Conservation (phyloP, 306 rosid species). For the Malus fusca region DNA sequence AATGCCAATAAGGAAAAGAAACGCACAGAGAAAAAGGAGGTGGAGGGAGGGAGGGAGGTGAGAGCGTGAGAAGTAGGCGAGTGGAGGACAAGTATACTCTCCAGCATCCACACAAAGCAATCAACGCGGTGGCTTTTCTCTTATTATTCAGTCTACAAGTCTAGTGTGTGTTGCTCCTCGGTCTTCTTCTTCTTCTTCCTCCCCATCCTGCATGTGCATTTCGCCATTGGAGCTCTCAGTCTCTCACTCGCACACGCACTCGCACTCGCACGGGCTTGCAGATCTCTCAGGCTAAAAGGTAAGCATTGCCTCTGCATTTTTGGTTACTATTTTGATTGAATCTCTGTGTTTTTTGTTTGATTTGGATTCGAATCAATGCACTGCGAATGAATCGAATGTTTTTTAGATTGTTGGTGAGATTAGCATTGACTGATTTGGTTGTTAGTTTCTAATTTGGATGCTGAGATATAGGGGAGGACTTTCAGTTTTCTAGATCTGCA, state of each 20-base stretch:
- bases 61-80: background rate
- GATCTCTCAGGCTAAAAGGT: background rate
- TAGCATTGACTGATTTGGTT: background rate
- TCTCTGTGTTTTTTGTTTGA: background rate
- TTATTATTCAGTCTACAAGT: background rate
- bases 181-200: background rate
- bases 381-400: background rate
- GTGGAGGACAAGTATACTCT: background rate
- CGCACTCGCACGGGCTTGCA: background rate
- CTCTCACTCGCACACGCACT: background rate
- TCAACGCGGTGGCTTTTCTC: background rate
- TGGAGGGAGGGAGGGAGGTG: background rate
- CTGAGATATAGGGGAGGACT: background rate
- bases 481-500: slow-evolving; percentile 22
- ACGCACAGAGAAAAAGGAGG: background rate
- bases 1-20: background rate
- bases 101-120: background rate
- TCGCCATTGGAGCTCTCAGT: background rate
- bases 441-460: background rate
- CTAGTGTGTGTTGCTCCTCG: background rate
- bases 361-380: background rate
- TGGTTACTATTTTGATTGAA: background rate
- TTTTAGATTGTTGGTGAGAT: background rate
- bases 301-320: background rate
- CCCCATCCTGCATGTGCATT: background rate